Base-by-base conservation (phyloP, 345 rosid genomes). In the Hypericum perforatum region DNA sequence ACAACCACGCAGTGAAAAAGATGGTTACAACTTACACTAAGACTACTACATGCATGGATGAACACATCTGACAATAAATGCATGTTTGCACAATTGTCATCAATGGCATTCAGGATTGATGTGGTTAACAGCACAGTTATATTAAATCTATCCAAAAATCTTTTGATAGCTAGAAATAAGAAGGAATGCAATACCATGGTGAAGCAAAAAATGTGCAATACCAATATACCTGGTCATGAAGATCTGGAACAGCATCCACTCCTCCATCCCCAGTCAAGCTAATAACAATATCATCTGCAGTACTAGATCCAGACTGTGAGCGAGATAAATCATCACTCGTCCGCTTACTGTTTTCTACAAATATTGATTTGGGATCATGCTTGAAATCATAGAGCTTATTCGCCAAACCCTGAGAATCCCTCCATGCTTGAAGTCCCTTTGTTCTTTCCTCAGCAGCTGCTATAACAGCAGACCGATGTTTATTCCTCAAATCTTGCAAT, bases 371-470 rank as follows among this genome's bases (percentile, higher is more conserved):
- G 5, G 89, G 76, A 60, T 86, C 95, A 53, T 78, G 84, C 74
- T 78, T 89, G 63, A 94, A 88, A 65, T 74, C 82, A 67, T 84
- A 94, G 57, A 94, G 69, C 80, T 94, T 94, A 38, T 97, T 82
- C 48, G 95, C 94, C 64, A 94, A 74, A 53, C 97, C 97, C 71
- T 74, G 73, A 43, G 97, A 70, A 71, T 82, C 95, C 74, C 87
- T 84, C 86, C 81, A 86, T 47, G 84, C 84, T 77, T 76, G 94
- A 73, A 92, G 89, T 55, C 99, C 97, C 73, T 75, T 94, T 36
- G 89, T 84, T 73, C 99, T 79, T 69, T 86, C 99, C 78, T 94
- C 94, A 58, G 76, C 53, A 36, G 94, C 71, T 73, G 80, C 71
- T 63, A 84, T 78, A 59, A 94, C 92, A 44, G 94, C 75, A 9